Evolutionary conservation across 108 stramenopile species (phyloP), one percentile per base, ranked within the genome.

Genomic region (Skeletonema tropicum): DNA sequence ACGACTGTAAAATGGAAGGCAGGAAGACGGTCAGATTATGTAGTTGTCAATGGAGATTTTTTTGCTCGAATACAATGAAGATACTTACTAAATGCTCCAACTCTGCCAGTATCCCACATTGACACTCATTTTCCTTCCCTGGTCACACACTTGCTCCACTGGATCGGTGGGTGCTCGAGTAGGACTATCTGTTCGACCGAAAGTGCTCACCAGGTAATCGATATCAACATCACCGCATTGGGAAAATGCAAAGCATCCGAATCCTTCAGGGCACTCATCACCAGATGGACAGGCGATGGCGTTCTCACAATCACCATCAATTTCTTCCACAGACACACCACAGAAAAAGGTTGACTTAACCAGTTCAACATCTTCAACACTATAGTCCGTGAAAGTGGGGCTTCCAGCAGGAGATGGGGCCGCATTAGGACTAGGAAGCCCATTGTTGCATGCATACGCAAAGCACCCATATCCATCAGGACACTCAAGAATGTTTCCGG

Each of bases 71-170:
- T 23, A 36, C 17, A 35, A 60, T 11, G 41, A 4, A 69, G 21
- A 57, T 21, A 73, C 78, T 82, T 49, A 77, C 76, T 75, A 79
- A 39, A 83, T 83, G 55, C 77, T 75, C 79, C 79, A 83, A 68
- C 78, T 79, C 74, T 83, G 83, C 74, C 78, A 83, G 62, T 83
- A 83, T 9, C 78, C 83, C 41, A 83, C 6, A 61, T 80, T 79
- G 41, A 83, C 83, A 60, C 65, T 63, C 80, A 81, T 81, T 59
- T 75, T 81, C 42, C 21, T 60, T 9, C 67, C 42, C 55, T 75
- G 69, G 14, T 81, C 80, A 42, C 80, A 81, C 0, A 75, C 73
- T 60, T 81, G 80, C 21, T 45, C 80, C 15, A 81, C 36, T 14
- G 80, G 80, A 33, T 59, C 65, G n/a, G 80, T 64, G 7, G 80